Evolutionary conservation across 495 filamentous ascomycete genomes (phyloP).

Genomic region (Penicillium turbatum): DNA sequence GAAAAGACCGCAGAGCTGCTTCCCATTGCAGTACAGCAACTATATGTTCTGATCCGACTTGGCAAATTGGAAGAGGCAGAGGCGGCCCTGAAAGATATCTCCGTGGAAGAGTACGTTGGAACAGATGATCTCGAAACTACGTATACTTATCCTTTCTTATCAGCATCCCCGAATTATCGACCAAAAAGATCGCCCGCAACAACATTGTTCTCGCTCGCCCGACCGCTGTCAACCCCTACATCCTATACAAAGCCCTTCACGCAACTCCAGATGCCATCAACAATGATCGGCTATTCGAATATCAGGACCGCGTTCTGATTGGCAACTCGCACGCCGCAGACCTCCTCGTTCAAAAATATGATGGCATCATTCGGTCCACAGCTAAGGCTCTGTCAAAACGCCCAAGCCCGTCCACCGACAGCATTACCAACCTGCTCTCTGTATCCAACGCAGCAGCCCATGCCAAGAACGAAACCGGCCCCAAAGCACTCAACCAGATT

Average conservation of each 20-base stretch:
- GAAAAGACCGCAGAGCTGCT: constrained; percentile 80
- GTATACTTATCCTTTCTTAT: constrained; percentile 17
- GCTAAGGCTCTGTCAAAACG: constrained; percentile 51
- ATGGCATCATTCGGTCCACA: constrained; percentile 66
- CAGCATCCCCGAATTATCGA: constrained; percentile 75
- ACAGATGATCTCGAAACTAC: not conserved
- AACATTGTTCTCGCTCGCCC: constrained; percentile 63
- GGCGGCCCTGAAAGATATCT: constrained; percentile 59
- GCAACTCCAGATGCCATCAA: constrained; percentile 52
- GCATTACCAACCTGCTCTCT: constrained; percentile 59
- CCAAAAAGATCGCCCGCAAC: constrained; percentile 70
- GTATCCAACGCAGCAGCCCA: constrained; percentile 79
- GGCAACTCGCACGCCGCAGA: constrained; percentile 69
- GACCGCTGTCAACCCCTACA: constrained; percentile 66
- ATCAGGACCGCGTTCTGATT: constrained; percentile 62
- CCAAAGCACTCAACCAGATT: constrained; percentile 67
- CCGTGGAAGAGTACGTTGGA: constrained; percentile 54
- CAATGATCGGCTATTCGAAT: constrained; percentile 71
- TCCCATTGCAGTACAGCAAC: constrained; percentile 81
- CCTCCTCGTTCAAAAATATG: constrained; percentile 73
- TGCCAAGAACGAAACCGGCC: constrained; percentile 57
- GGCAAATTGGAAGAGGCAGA: constrained; percentile 73
- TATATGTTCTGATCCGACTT: constrained; percentile 69
- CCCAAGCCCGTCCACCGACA: constrained; percentile 51
- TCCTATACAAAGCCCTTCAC: constrained; percentile 65